Evolutionary conservation across 331 rosid genomes (phyloP).

Genomic region (Malus hybrid): DNA sequence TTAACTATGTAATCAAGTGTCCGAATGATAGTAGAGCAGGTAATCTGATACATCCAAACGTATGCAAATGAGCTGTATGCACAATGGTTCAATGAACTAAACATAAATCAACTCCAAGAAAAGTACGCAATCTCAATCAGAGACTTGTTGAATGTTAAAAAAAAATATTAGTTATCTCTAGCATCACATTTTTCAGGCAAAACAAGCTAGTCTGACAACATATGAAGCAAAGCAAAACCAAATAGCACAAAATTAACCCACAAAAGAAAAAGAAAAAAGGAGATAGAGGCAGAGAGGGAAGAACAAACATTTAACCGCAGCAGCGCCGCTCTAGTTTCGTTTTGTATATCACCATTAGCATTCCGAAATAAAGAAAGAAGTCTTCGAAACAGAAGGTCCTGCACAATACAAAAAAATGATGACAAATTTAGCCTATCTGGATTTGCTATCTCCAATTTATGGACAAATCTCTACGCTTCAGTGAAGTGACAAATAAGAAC

Average conservation of each 20-base stretch:
- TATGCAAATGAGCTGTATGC: constrained; percentile 12
- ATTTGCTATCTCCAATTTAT: not conserved
- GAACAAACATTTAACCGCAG: constrained; percentile 52
- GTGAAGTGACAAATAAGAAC: not conserved
- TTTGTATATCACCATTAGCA: constrained; percentile 54
- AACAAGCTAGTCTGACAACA: not conserved
- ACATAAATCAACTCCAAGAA: not conserved
- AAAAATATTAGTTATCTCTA: not conserved
- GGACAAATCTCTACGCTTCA: no score
- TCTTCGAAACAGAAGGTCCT: constrained; percentile 59
- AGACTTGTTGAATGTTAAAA: not conserved
- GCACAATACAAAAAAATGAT: constrained; percentile 14
- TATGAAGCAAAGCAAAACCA: not conserved
- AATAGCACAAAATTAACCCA: not conserved
- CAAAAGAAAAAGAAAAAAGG: not conserved
- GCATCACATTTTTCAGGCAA: not conserved
- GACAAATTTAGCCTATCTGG: not conserved
- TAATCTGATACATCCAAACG: constrained; percentile 49
- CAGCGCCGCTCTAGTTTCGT: constrained; percentile 61
- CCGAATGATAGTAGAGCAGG: constrained; percentile 36
- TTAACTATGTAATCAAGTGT: constrained; percentile 45
- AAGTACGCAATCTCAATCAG: not conserved
- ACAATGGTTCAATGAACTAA: not conserved
- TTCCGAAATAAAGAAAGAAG: constrained; percentile 50
- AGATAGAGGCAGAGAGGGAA: constrained; percentile 11